Evolutionary conservation across 2,329 filamentous ascomycete species (phyloP).

Genomic region (Nectriaceae sp.): DNA sequence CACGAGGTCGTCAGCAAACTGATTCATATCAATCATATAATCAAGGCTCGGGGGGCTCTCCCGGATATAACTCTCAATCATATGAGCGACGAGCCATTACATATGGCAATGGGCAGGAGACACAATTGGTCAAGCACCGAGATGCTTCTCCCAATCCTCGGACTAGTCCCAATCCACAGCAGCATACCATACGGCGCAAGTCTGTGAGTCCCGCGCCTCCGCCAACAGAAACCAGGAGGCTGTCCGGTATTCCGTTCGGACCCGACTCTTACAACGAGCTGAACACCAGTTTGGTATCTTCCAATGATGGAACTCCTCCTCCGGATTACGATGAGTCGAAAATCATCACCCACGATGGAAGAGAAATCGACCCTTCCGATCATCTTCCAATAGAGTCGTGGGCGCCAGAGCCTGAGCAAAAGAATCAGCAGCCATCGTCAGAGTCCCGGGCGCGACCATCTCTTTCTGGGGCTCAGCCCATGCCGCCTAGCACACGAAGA

Average conservation of each 20-base stretch:
- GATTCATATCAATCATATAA: conserved; percentile 31
- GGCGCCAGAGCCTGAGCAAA: conserved; percentile 73
- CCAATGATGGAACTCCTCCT: conserved; percentile 36
- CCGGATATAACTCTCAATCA: conserved; percentile 41
- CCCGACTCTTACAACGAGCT: conserved; percentile 76
- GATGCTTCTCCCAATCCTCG: conserved; percentile 40
- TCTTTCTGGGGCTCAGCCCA: conserved; percentile 54
- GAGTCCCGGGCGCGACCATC: conserved; percentile 45
- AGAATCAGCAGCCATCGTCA: conserved; percentile 30
- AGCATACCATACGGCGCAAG: conserved; percentile 66
- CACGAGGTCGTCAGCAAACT: conserved; percentile 42
- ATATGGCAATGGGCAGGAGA: conserved; percentile 38
- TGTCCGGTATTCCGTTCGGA: conserved; percentile 69
- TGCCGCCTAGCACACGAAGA: conserved; percentile 52
- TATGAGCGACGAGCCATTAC: conserved; percentile 45
- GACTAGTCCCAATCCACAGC: conserved; percentile 44
- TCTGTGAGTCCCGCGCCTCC: conserved; percentile 72
- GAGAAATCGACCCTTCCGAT: conserved; percentile 78
- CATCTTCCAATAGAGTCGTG: conserved; percentile 76
- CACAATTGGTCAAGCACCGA: conserved; percentile 25
- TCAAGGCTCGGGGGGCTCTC: conserved; percentile 24
- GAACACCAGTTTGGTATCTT: conserved; percentile 57
- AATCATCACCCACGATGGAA: conserved; percentile 74
- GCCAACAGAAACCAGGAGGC: conserved; percentile 47
- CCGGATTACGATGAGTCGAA: conserved; percentile 56